These are phyloP conservation scores for Apostasia ramifera DNA, from an alignment of 106 monocot species.

Conservation along the genomic window DNA sequence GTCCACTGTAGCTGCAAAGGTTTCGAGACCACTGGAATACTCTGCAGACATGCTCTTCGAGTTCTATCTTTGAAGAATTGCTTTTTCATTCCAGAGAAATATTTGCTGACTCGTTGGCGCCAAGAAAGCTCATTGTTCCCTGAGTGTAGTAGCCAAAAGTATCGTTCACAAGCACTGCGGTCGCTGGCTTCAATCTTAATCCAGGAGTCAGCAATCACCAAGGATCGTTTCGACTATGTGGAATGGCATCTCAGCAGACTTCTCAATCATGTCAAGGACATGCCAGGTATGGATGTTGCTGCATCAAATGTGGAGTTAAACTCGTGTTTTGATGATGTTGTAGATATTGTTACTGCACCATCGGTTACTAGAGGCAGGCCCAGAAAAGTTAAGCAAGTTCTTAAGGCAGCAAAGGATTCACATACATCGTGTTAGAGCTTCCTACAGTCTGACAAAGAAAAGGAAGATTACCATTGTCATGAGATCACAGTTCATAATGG, in stretches of 20 bases:
- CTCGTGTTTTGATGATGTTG: constrained; percentile 21
- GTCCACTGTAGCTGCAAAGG: constrained; percentile 71
- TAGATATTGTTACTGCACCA: constrained; percentile 35
- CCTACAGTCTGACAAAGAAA: background rate
- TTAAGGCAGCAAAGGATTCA: constrained; percentile 13
- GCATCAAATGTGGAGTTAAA: constrained; percentile 22
- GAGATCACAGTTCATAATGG: too few relatives aligned
- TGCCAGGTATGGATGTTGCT: constrained; percentile 38
- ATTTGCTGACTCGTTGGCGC: constrained; percentile 50
- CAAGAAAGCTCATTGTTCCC: constrained; percentile 52
- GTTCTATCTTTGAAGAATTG: constrained; percentile 67
- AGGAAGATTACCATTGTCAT: too few relatives aligned
- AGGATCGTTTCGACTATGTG: constrained; percentile 67
- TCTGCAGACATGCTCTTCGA: constrained; percentile 60
- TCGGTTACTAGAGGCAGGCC: constrained; percentile 41
- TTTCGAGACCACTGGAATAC: constrained; percentile 57
- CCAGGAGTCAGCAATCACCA: constrained; percentile 67
- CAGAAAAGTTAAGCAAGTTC: constrained; percentile 27
- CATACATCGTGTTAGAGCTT: constrained; percentile 4
- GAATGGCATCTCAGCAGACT: constrained; percentile 65
- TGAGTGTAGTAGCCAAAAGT: constrained; percentile 45
- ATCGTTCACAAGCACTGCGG: constrained; percentile 56
- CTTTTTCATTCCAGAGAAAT: constrained; percentile 62
- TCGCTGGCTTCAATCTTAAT: constrained; percentile 66
- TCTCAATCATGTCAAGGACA: constrained; percentile 57